Evolutionary conservation across 2,329 filamentous ascomycete genomes (phyloP).

Genomic region (Tolypocladium cylindrosporum): DNA sequence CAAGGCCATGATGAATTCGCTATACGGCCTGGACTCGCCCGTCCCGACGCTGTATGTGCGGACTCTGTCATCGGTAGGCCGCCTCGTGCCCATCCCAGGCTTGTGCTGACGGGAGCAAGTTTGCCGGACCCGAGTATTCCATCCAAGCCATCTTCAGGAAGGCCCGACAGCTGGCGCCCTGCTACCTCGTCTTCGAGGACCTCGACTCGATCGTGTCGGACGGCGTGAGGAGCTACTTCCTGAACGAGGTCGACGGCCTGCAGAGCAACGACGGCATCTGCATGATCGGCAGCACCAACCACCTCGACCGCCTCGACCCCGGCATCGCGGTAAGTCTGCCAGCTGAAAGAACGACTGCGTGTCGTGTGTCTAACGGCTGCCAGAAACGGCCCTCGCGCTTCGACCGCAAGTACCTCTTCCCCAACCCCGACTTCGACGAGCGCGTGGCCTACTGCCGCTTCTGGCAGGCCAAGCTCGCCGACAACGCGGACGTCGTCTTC

Average conservation of each 20-base stretch:
- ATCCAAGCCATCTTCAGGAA: slow-evolving; percentile 45
- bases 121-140: slow-evolving; percentile 43
- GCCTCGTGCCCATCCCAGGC: background rate
- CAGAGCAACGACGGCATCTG: slow-evolving; percentile 61
- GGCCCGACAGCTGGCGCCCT: slow-evolving; percentile 54
- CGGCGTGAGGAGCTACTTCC: slow-evolving; percentile 54
- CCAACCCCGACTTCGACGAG: slow-evolving; percentile 43
- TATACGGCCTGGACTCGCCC: slow-evolving; percentile 41
- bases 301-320: slow-evolving; percentile 56
- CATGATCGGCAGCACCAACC: slow-evolving; percentile 57
- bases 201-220: slow-evolving; percentile 57
- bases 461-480: slow-evolving; percentile 47
- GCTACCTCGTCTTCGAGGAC: slow-evolving; percentile 63
- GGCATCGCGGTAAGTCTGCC: slow-evolving; percentile 41
- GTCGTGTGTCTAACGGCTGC: background rate
- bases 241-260: slow-evolving; percentile 64
- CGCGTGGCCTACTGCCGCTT: slow-evolving; percentile 50
- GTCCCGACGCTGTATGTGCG: slow-evolving; percentile 55
- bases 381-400: slow-evolving; percentile 56
- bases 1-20: slow-evolving; percentile 58
- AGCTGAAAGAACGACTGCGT: background rate
- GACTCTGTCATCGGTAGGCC: slow-evolving; percentile 28
- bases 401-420: slow-evolving; percentile 57
- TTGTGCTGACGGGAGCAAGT: slow-evolving; percentile 20
- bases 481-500: slow-evolving; percentile 50